Conservation (phyloP, 2,329 filamentous ascomycete genomes). For the Ophiocordyceps sinensis region DNA sequence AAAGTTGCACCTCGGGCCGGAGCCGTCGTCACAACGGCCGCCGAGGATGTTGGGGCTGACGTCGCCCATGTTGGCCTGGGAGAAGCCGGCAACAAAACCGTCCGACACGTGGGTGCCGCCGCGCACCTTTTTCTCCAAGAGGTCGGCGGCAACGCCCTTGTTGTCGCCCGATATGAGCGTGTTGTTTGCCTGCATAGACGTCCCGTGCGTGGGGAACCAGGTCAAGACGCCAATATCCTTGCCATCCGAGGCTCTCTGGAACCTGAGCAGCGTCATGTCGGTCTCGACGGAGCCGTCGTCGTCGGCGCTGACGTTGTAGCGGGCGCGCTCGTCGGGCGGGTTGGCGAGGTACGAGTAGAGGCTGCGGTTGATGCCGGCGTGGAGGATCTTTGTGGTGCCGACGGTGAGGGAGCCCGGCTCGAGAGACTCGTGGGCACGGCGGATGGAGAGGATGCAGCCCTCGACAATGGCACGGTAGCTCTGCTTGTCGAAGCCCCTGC, state of each 20-base stretch:
- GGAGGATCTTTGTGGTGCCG: slow-evolving; percentile 43
- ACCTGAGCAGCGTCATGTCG: slow-evolving; percentile 61
- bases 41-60: slow-evolving; percentile 79
- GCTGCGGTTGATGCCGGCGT: slow-evolving; percentile 74
- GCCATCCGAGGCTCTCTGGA: slow-evolving; percentile 54
- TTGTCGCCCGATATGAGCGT: slow-evolving; percentile 82
- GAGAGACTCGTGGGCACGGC: slow-evolving; percentile 52
- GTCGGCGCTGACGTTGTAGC: slow-evolving; percentile 34
- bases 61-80: slow-evolving; percentile 82
- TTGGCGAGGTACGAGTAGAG: slow-evolving; percentile 76
- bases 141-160: slow-evolving; percentile 74
- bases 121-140: slow-evolving; percentile 61
- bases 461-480: slow-evolving; percentile 80
- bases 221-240: slow-evolving; percentile 70
- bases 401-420: slow-evolving; percentile 50
- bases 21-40: slow-evolving; percentile 78
- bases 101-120: slow-evolving; percentile 39
- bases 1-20: slow-evolving; percentile 54
- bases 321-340: slow-evolving; percentile 53
- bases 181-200: slow-evolving; percentile 80
- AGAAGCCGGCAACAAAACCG: slow-evolving; percentile 78
- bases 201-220: slow-evolving; percentile 86
- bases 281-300: slow-evolving; percentile 47
- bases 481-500: slow-evolving; percentile 69
- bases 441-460: slow-evolving; percentile 65